phyloP scores from a whole-genome alignment of 2,329 filamentous ascomycete species.

The Xylogone sp. region DNA sequence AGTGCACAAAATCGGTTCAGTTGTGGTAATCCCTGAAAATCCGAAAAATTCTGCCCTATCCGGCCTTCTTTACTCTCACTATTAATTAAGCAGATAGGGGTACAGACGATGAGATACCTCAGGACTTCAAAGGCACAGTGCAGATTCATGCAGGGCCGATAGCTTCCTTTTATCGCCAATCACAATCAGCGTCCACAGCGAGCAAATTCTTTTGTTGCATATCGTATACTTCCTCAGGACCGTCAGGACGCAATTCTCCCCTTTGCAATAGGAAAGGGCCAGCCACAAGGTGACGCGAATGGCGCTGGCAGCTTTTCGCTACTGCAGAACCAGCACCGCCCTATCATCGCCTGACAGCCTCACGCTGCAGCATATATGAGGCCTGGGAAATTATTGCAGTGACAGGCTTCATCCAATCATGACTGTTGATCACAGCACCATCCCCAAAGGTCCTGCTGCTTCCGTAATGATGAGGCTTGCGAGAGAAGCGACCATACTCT shows the following conservation, averaged over 20 bases:
- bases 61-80: too few relatives aligned
- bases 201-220: not conserved
- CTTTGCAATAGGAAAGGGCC: too few relatives aligned
- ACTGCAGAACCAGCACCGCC: not conserved
- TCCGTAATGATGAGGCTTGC: too few relatives aligned
- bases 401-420: too few relatives aligned
- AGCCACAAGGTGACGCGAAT: not conserved
- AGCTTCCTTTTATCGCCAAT: not conserved
- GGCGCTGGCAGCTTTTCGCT: not conserved
- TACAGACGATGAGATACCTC: too few relatives aligned
- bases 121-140: not conserved
- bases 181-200: not conserved
- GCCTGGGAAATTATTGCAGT: not conserved
- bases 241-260: not conserved
- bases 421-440: too few relatives aligned
- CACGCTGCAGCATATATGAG: not conserved
- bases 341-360: not conserved
- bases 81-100: too few relatives aligned
- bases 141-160: not conserved
- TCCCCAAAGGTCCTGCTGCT: too few relatives aligned
- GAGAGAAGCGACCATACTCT: too few relatives aligned
- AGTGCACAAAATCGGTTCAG: too few relatives aligned
- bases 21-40: too few relatives aligned
- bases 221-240: not conserved
- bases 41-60: too few relatives aligned